Conservation (phyloP, 2,329 filamentous ascomycete species). For the Sarocladium brachiariae region DNA sequence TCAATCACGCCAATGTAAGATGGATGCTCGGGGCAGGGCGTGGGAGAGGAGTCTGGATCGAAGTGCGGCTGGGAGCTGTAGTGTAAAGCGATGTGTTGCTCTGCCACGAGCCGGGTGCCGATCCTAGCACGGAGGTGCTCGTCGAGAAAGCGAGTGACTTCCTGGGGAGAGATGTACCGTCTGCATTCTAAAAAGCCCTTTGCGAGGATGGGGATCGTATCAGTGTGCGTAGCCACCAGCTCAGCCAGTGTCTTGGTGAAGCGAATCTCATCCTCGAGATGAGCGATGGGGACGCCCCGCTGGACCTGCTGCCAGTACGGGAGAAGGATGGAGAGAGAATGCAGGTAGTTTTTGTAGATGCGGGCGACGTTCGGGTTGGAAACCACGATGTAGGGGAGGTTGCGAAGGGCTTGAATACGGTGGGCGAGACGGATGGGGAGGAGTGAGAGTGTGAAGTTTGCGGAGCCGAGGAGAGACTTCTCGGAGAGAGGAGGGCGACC, state of each 20-base stretch:
- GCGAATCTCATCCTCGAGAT: constrained; percentile 76
- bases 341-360: constrained; percentile 94
- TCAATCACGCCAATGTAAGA: constrained; percentile 95
- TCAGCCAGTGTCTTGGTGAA: constrained; percentile 93
- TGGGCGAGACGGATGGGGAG: constrained; percentile 89
- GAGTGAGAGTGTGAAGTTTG: constrained; percentile 91
- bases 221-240: constrained; percentile 87
- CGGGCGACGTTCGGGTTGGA: constrained; percentile 92
- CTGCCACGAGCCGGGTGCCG: constrained; percentile 86
- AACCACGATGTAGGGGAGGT: constrained; percentile 94
- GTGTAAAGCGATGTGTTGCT: constrained; percentile 94
- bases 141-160: constrained; percentile 90
- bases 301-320: constrained; percentile 59
- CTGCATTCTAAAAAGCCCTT: constrained; percentile 89
- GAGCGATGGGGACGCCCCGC: constrained; percentile 35
- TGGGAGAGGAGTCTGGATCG: constrained; percentile 44
- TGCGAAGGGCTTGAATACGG: constrained; percentile 86
- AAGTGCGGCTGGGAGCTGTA: constrained; percentile 63
- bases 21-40: constrained; percentile 42
- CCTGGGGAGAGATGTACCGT: constrained; percentile 73
- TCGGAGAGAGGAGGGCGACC: constrained; percentile 80
- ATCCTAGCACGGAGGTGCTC: constrained; percentile 91
- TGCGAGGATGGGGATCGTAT: constrained; percentile 90
- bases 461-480: constrained; percentile 75
- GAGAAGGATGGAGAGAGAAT: constrained; percentile 83